phyloP scores from a whole-genome alignment of 768 basidiomycete species.

The Kwoniella newhampshirensis region DNA sequence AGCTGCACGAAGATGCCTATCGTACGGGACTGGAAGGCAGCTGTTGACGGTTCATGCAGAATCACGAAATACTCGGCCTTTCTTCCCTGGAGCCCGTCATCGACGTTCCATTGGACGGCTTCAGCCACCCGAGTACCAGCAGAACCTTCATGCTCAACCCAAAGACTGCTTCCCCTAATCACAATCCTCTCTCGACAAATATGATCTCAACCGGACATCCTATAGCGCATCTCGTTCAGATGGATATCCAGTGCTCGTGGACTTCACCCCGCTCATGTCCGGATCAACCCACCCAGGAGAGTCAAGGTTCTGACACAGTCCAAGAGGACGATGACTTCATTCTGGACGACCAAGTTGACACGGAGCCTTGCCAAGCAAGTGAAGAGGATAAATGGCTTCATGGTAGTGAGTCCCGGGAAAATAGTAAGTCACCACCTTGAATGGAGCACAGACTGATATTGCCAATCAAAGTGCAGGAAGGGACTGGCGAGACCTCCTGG shows the following conservation, averaged over 20 bases:
- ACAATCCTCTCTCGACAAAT: conserved; percentile 7
- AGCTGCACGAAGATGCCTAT: too few species aligned
- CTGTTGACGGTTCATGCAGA: not conserved
- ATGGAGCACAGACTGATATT: too few species aligned
- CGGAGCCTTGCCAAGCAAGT: not conserved
- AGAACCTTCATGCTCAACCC: conserved; percentile 7
- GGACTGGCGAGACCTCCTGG: conserved; percentile 17
- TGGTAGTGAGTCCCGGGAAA: too few species aligned
- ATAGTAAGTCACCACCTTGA: too few species aligned
- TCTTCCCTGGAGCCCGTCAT: not conserved
- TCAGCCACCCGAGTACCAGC: not conserved
- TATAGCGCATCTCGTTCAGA: conserved; percentile 15
- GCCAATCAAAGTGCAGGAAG: too few species aligned
- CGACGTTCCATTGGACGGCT: not conserved
- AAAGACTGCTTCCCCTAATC: conserved; percentile 11
- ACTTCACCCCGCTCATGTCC: too few species aligned
- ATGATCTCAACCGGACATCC: conserved; percentile 17
- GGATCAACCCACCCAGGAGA: too few species aligned
- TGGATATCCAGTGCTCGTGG: conserved; percentile 21
- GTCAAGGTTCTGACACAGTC: too few species aligned
- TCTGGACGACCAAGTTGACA: not conserved
- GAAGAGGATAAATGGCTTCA: too few species aligned
- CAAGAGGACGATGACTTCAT: conserved; percentile 9
- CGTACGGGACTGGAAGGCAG: too few species aligned
- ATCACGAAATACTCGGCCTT: not conserved